phyloP scores from a whole-genome alignment of 768 basidiomycete species.

The Multifurca ochricompacta region DNA sequence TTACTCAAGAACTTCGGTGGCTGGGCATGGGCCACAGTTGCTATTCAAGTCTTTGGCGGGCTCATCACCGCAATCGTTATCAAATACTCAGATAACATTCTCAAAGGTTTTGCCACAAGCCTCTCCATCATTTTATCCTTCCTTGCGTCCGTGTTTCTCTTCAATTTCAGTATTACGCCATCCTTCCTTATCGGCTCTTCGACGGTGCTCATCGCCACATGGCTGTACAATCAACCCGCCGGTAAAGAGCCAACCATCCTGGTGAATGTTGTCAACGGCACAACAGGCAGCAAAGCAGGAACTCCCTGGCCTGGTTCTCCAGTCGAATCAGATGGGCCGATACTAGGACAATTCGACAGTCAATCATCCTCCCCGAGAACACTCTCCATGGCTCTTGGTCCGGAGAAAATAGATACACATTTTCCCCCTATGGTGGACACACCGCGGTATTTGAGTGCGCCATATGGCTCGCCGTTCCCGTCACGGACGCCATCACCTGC shows the following conservation, averaged over 20 bases:
- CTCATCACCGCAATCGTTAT: slow-evolving; percentile 93
- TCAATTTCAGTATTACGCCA: slow-evolving; percentile 82
- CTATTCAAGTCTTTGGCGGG: slow-evolving; percentile 86
- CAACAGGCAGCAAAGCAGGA: slow-evolving; percentile 28
- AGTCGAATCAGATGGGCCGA: slow-evolving; percentile 43
- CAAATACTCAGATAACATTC: slow-evolving; percentile 92
- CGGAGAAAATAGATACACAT: slow-evolving; percentile 26
- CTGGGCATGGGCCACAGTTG: slow-evolving; percentile 95
- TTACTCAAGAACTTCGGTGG: slow-evolving; percentile 82
- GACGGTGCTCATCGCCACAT: slow-evolving; percentile 83
- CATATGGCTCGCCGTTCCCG: slow-evolving; percentile 43
- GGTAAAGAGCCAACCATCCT: slow-evolving; percentile 31
- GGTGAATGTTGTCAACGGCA: slow-evolving; percentile 26
- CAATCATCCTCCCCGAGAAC: slow-evolving; percentile 43
- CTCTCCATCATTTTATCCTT: slow-evolving; percentile 93
- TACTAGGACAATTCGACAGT: slow-evolving; percentile 50
- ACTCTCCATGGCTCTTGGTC: slow-evolving; percentile 35
- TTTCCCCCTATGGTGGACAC: slow-evolving; percentile 38
- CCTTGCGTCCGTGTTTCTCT: slow-evolving; percentile 85
- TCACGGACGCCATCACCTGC: slow-evolving; percentile 41
- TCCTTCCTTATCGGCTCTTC: slow-evolving; percentile 81
- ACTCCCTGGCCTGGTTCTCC: slow-evolving; percentile 39
- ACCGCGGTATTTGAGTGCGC: slow-evolving; percentile 39
- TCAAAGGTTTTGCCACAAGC: slow-evolving; percentile 96
- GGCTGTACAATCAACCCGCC: slow-evolving; percentile 85